Percentiles rank a stretch among this genome's conserved stretches.
phyloP scores from a whole-genome alignment of 1,139 yeast species.

The Zygosaccharomyces sapae region DNA sequence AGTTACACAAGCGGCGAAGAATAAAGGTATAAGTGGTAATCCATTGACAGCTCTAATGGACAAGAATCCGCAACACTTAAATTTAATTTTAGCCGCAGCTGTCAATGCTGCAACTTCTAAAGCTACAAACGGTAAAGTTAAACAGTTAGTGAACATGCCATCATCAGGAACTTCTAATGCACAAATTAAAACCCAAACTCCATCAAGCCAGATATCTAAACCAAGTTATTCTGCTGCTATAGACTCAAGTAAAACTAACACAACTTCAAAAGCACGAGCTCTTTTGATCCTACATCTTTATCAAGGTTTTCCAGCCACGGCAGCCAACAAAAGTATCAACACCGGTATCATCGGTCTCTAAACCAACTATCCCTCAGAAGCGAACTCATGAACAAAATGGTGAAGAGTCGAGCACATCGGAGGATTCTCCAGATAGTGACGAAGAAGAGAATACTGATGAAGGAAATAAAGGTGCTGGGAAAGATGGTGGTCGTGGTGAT shows the following conservation, averaged over 20 bases:
- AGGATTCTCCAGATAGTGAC: conserved; percentile 9
- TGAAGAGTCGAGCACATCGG: conserved; percentile 20
- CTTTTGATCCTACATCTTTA: conserved; percentile 36
- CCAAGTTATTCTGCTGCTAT: conserved; percentile 10
- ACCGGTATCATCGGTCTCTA: conserved; percentile 16
- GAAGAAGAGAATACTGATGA: conserved; percentile 15
- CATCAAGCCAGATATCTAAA: conserved; percentile 12
- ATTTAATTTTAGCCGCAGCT: conserved; percentile 77
- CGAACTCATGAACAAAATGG: conserved; percentile 21
- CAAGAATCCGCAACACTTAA: conserved; percentile 82
- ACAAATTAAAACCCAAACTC: conserved; percentile 2
- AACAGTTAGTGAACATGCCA: conserved; percentile 37
- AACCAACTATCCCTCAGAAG: conserved; percentile 23
- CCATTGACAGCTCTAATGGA: conserved; percentile 78
- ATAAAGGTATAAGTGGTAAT: conserved; percentile 76
- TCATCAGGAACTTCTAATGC: conserved; percentile 15
- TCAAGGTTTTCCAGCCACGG: conserved; percentile 38
- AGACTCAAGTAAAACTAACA: conserved; percentile 9
- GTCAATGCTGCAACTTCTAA: conserved; percentile 74
- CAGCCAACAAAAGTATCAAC: conserved; percentile 24
- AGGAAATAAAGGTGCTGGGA: conserved; percentile 17
- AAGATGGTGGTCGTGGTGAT: conserved; percentile 7
- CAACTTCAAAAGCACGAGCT: conserved; percentile 13
- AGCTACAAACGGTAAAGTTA: conserved; percentile 45
- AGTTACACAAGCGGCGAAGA: conserved; percentile 80